Base-by-base conservation (phyloP, 2,329 filamentous ascomycete genomes). In the Iodosphaeria phyllophila region DNA sequence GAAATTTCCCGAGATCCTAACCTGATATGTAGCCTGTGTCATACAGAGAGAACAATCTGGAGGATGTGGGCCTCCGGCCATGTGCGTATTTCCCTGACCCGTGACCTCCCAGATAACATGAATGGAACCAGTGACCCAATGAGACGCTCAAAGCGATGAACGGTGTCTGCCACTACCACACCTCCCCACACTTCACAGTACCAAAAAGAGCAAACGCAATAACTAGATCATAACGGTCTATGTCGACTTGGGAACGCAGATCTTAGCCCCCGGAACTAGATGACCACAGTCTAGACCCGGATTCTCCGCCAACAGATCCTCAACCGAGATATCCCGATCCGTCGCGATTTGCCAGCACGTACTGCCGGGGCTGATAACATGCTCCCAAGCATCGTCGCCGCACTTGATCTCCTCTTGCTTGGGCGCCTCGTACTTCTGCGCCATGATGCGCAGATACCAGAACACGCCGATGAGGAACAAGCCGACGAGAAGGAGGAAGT, bases 401-500 rank as follows among this genome's bases (percentile, higher is more conserved):
- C 54, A 54, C 5, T 32, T 29, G 16, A 34, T 23, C 18, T 21
- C 32, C 29, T 26, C 12, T 30, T 30, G 8, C 21, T 4, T 5
- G 17, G 13, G 18, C 15, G 27, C 6, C 15, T 12, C 24, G 15
- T 27, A 18, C 34, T 28, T 7, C 35, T 37, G 6, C 0, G 47
- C 36, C 3, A 40, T 42, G 27, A 42, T 37, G 28, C 47, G 41
- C 11, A 64, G 44, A 39, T 54, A 56, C 54, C 56, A 64, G 30
- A 59, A 54, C 21, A 69, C 35, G 11, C 54, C 39, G 17, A 68
- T 37, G 23, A 70, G 41, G 30, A 55, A 59, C 10, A 66, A 35
- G 4, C 61, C 47, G 26, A 65, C 50, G 18, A 70, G 41, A 31
- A 68, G 42, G 27, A 60, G 62, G 43, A 68, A 70, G 38, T 67